Evolutionary conservation across 208 protist genomes (phyloP).

Genomic region (Trypanosoma melophagium): DNA sequence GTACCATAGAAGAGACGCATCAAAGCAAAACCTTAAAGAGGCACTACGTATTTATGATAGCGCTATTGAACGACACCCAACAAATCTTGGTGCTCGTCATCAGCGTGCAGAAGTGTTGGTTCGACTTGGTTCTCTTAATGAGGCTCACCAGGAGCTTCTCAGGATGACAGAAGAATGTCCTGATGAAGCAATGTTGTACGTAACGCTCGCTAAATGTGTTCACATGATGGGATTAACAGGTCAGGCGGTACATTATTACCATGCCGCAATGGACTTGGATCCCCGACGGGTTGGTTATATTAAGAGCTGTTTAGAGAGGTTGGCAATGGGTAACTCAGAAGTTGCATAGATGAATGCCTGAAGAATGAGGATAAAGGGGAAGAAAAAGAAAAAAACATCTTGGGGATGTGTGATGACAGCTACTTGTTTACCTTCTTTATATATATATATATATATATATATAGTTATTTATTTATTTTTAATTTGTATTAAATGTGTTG

Average conservation of each 20-base stretch:
- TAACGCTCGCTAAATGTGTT: conserved; percentile 84
- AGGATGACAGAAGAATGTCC: conserved; percentile 75
- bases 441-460: conserved; percentile 19
- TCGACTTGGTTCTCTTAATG: conserved; percentile 56
- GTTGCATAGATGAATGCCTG: conserved; percentile 12
- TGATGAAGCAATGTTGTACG: conserved; percentile 88
- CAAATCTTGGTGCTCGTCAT: conserved; percentile 85
- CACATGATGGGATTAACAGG: conserved; percentile 42
- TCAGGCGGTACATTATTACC: conserved; percentile 63
- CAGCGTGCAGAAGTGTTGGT: conserved; percentile 90
- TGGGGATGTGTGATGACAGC: too few relatives aligned
- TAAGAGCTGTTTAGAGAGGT: conserved; percentile 63
- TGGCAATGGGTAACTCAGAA: conserved; percentile 36
- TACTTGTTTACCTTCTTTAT: conserved; percentile 7
- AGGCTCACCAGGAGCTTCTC: conserved; percentile 74
- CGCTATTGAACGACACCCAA: conserved; percentile 74
- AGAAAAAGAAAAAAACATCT: not conserved
- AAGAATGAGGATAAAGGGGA: not conserved
- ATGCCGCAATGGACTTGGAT: conserved; percentile 75
- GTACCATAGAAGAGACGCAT: conserved; percentile 55
- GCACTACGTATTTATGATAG: conserved; percentile 75
- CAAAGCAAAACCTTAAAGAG: conserved; percentile 42
- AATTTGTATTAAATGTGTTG: conserved; percentile 9
- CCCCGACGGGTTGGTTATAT: conserved; percentile 65
- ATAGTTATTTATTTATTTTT: too few relatives aligned